A percentile compares a stretch with the other conserved stretches of the same genome.
These are phyloP conservation scores for Calocybe gambosa DNA, from an alignment of 1,284 basidiomycete species.

Conservation along the genomic window DNA sequence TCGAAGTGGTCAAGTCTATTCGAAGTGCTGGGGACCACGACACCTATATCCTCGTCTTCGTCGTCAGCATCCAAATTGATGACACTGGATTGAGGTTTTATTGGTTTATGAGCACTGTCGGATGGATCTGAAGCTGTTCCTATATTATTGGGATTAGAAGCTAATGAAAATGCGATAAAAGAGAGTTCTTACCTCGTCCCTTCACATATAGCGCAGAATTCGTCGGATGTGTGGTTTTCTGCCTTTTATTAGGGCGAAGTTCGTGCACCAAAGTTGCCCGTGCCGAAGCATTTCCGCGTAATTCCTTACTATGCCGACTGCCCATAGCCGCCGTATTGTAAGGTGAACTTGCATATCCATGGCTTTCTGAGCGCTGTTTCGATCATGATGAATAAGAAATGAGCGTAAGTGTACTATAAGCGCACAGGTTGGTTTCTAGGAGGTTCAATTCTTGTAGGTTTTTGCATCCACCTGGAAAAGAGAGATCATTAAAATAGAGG, in stretches of 20 bases:
- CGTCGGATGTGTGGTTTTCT: neutral
- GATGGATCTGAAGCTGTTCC: neutral
- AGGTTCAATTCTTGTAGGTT: conserved; percentile 4
- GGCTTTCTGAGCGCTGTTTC: neutral
- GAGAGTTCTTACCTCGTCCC: conserved; percentile 2
- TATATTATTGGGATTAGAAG: neutral
- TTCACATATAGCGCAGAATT: neutral
- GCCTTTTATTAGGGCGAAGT: conserved; percentile 5
- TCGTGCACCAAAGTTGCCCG: neutral
- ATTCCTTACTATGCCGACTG: neutral
- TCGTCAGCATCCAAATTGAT: conserved; percentile 5
- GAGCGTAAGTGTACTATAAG: neutral
- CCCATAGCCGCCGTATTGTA: neutral
- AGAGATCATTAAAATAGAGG: neutral
- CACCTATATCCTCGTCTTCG: conserved; percentile 11
- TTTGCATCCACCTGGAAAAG: conserved; percentile 6
- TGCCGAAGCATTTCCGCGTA: conserved; percentile 5
- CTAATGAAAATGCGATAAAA: neutral
- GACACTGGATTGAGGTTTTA: neutral
- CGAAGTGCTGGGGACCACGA: conserved; percentile 1
- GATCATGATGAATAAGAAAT: neutral
- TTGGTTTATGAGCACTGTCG: neutral
- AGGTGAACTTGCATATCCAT: neutral
- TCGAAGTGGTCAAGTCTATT: conserved; percentile 8
- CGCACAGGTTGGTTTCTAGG: conserved; percentile 5